A percentile compares a stretch with the other conserved stretches of the same genome.
Evolutionary conservation across 805 yeast species (phyloP).

Genomic region (Candida easanensis): DNA sequence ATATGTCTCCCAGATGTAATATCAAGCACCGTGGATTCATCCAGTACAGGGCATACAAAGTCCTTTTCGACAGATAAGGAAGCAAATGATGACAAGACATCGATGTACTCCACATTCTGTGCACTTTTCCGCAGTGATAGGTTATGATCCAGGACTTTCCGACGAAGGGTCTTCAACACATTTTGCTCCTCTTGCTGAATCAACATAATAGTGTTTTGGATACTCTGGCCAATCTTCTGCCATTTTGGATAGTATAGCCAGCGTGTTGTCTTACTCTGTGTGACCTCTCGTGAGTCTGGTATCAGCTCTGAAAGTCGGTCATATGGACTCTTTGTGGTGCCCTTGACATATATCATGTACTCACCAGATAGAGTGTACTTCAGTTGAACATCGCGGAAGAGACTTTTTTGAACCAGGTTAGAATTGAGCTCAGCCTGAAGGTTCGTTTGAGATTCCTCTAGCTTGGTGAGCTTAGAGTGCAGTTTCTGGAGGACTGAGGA

Average conservation of each 20-base stretch:
- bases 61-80: slow-evolving; percentile 63
- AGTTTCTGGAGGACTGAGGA: slow-evolving; percentile 7
- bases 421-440: slow-evolving; percentile 6
- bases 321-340: slow-evolving; percentile 22
- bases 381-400: slow-evolving; percentile 32
- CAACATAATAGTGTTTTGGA: slow-evolving; percentile 42
- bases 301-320: slow-evolving; percentile 8
- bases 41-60: slow-evolving; percentile 64
- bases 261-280: slow-evolving; percentile 36
- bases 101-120: slow-evolving; percentile 59
- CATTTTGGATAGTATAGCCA: slow-evolving; percentile 49
- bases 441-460: slow-evolving; percentile 4
- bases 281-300: slow-evolving; percentile 29
- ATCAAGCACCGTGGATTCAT: slow-evolving; percentile 42
- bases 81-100: slow-evolving; percentile 72
- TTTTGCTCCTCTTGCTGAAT: slow-evolving; percentile 55
- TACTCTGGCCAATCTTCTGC: slow-evolving; percentile 46
- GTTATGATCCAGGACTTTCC: slow-evolving; percentile 38
- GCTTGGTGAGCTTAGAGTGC: slow-evolving; percentile 5
- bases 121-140: slow-evolving; percentile 49
- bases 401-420: slow-evolving; percentile 23
- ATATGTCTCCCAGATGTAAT: slow-evolving; percentile 75
- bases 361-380: slow-evolving; percentile 42
- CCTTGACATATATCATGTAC: slow-evolving; percentile 45
- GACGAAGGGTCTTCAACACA: slow-evolving; percentile 49